Evolutionary conservation across 768 basidiomycete species (phyloP).

Genomic region (Filobasidium floriforme): DNA sequence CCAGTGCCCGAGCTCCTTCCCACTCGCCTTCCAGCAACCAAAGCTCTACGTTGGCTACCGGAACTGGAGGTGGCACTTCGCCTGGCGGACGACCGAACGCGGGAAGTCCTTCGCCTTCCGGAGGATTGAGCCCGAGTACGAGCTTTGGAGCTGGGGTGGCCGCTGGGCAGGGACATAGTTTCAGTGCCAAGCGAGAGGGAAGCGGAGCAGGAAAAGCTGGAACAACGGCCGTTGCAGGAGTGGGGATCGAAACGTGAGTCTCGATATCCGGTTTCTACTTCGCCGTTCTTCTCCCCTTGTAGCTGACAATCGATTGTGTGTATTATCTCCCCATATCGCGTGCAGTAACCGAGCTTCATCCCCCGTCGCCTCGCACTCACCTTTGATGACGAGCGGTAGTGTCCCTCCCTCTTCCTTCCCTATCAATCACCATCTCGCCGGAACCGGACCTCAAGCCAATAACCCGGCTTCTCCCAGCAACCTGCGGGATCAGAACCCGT

Average conservation of each 20-base stretch:
- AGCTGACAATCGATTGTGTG: background rate
- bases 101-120: conserved; percentile 2
- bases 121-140: conserved; percentile 13
- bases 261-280: background rate
- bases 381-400: conserved; percentile 11
- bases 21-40: background rate
- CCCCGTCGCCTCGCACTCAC: conserved; percentile 18
- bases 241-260: conserved; percentile 13
- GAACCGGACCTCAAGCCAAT: background rate
- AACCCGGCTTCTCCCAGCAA: conserved; percentile 7
- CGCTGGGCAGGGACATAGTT: conserved; percentile 9
- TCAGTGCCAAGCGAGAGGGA: conserved; percentile 11
- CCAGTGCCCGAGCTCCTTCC: background rate
- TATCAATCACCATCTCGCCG: conserved; percentile 16
- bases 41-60: conserved; percentile 9
- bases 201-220: conserved; percentile 7
- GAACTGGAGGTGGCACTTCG: background rate
- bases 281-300: background rate
- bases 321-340: background rate
- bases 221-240: background rate
- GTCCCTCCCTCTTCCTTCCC: conserved; percentile 27
- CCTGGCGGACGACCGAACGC: conserved; percentile 1
- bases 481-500: background rate
- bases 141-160: conserved; percentile 12
- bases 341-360: background rate